Evolutionary conservation across 306 rosid species (phyloP).

Genomic region (Hylodesmum podocarpum): DNA sequence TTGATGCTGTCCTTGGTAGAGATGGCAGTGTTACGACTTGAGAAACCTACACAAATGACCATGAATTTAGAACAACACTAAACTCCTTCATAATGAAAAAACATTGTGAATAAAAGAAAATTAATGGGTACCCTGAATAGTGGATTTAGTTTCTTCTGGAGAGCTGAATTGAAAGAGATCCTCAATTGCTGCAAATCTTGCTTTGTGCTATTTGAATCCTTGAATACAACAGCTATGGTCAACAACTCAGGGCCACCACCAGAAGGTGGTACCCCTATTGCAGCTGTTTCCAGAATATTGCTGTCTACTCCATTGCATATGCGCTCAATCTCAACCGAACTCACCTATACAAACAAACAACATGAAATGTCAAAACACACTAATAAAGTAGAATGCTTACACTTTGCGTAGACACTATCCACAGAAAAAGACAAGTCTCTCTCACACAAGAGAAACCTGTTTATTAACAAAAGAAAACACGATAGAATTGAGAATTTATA

Average conservation of each 20-base stretch:
- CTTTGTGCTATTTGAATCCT: constrained; percentile 34
- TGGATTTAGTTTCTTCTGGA: constrained; percentile 90
- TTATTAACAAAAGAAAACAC: not conserved
- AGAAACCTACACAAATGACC: constrained; percentile 58
- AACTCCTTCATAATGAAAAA: not conserved
- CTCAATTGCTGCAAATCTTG: constrained; percentile 52
- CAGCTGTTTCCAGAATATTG: constrained; percentile 83
- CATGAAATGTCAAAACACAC: constrained; percentile 7
- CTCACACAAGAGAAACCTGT: not conserved
- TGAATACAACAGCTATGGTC: constrained; percentile 72
- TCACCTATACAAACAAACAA: constrained; percentile 61
- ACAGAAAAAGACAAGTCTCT: not conserved
- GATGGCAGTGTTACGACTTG: constrained; percentile 56
- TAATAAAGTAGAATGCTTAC: not conserved
- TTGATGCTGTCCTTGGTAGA: constrained; percentile 92
- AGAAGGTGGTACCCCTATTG: constrained; percentile 83
- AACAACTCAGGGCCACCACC: constrained; percentile 92
- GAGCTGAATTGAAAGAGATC: constrained; percentile 73
- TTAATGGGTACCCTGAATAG: constrained; percentile 65
- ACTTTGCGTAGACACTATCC: not conserved
- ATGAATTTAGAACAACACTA: not conserved
- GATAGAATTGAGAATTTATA: not conserved
- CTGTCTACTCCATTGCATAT: constrained; percentile 72
- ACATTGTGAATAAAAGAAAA: constrained; percentile 8
- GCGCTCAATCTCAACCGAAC: constrained; percentile 95